Percentiles rank a stretch among this genome's conserved stretches.
These are phyloP conservation scores for Euclidium syriacum DNA, from an alignment of 345 rosid species.

Conservation along the genomic window DNA sequence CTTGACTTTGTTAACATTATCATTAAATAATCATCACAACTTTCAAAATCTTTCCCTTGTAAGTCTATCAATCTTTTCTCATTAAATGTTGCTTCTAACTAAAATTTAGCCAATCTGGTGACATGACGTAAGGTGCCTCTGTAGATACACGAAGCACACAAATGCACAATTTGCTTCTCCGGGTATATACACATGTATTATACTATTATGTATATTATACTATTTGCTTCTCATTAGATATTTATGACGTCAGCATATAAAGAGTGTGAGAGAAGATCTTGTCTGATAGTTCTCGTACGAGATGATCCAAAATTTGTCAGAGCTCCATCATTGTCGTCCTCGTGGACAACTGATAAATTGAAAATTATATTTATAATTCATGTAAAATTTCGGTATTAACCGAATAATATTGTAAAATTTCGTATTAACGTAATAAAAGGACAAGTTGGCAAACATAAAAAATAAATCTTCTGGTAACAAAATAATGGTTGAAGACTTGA, in stretches of 20 bases:
- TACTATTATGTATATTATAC: background rate
- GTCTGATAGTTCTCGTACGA: constrained; percentile 38
- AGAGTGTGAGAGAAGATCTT: constrained; percentile 16
- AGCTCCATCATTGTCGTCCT: constrained; percentile 36
- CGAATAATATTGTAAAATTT: background rate
- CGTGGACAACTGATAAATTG: constrained; percentile 2
- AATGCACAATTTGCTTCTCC: constrained; percentile 1
- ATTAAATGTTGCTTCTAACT: constrained; percentile 32
- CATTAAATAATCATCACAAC: constrained; percentile 29
- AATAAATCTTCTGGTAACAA: background rate
- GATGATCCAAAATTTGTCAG: constrained; percentile 37
- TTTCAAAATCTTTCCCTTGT: constrained; percentile 18
- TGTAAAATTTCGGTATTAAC: background rate
- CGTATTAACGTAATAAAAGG: background rate
- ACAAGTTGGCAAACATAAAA: background rate
- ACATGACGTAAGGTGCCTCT: constrained; percentile 16
- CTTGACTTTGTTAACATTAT: constrained; percentile 3
- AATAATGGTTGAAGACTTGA: background rate
- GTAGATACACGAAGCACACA: background rate
- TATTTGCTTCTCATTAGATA: background rate
- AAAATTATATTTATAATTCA: background rate
- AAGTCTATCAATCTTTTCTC: constrained; percentile 22
- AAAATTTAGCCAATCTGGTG: constrained; percentile 24
- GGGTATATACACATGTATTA: background rate
- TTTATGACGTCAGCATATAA: constrained; percentile 17